A percentile compares a stretch with the other conserved stretches of the same genome.
These are phyloP conservation scores for Phlyctochytrium arcticum DNA, from an alignment of 192 early-diverging fungal genomes.

Conservation along the genomic window DNA sequence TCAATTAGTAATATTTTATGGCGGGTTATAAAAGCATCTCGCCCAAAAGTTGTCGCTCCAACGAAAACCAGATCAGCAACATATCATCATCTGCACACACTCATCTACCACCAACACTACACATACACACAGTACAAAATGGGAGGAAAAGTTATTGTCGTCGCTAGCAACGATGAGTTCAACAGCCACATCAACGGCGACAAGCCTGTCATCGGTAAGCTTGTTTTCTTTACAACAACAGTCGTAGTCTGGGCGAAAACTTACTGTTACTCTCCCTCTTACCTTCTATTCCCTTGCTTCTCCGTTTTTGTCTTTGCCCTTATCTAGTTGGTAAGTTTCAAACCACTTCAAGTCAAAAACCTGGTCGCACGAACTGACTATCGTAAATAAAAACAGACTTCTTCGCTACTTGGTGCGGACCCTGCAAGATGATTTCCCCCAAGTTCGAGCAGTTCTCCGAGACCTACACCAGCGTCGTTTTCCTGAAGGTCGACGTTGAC, in stretches of 20 bases:
- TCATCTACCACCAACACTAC: neutral
- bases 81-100: no score
- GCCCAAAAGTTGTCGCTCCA: no score
- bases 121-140: neutral
- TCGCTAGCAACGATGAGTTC: slow-evolving; percentile 23
- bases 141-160: slow-evolving; percentile 2
- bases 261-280: neutral
- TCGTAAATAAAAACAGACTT: slow-evolving; percentile 13
- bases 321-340: slow-evolving; percentile 6
- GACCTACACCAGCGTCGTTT: slow-evolving; percentile 34
- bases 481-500: slow-evolving; percentile 57
- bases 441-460: slow-evolving; percentile 38
- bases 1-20: no score
- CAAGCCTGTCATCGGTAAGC: slow-evolving; percentile 34
- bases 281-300: neutral
- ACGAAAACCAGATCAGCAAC: no score
- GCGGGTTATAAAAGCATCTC: no score
- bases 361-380: neutral
- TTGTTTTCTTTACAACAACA: neutral
- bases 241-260: neutral
- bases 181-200: slow-evolving; percentile 10
- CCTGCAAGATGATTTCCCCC: slow-evolving; percentile 51
- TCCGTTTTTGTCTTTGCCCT: neutral
- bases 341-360: neutral
- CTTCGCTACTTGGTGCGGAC: slow-evolving; percentile 43